A percentile compares a stretch with the other conserved stretches of the same genome.
Conservation (phyloP, 257 asterid species). For the Solanum pinnatisectum region DNA sequence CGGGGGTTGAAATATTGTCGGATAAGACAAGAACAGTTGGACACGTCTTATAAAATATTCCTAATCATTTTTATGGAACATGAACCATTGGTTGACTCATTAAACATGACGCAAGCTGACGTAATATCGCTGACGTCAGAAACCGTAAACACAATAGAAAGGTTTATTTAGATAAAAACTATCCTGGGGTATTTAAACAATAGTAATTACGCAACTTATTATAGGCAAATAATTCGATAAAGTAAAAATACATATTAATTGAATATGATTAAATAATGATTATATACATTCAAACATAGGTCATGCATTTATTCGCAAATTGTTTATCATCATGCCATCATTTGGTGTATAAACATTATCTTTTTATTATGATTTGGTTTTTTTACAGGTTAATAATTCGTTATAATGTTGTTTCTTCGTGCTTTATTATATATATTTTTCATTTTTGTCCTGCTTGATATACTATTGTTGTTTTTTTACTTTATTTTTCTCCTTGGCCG, state of each 20-base stretch:
- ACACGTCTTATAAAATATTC: background rate
- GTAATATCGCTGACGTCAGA: background rate
- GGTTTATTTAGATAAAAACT: too few relatives aligned
- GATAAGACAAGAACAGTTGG: background rate
- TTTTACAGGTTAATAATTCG: background rate
- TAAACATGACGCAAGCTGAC: background rate
- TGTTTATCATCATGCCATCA: background rate
- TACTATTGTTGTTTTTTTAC: background rate
- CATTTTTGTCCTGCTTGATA: background rate
- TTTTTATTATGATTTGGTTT: background rate
- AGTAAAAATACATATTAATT: background rate
- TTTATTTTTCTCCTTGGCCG: background rate
- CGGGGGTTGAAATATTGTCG: background rate
- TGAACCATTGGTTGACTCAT: background rate
- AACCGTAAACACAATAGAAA: background rate
- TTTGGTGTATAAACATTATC: background rate
- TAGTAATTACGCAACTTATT: too few relatives aligned
- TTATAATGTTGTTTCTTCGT: background rate
- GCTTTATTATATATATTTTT: background rate
- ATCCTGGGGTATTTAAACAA: too few relatives aligned
- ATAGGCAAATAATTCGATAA: too few relatives aligned
- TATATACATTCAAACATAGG: background rate
- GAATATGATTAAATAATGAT: background rate
- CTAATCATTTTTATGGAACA: background rate
- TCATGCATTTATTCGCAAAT: background rate